A percentile compares a stretch with the other conserved stretches of the same genome.
These are phyloP conservation scores for Aspergillus carlsbadensis DNA, from an alignment of 495 filamentous ascomycete species.

Conservation along the genomic window DNA sequence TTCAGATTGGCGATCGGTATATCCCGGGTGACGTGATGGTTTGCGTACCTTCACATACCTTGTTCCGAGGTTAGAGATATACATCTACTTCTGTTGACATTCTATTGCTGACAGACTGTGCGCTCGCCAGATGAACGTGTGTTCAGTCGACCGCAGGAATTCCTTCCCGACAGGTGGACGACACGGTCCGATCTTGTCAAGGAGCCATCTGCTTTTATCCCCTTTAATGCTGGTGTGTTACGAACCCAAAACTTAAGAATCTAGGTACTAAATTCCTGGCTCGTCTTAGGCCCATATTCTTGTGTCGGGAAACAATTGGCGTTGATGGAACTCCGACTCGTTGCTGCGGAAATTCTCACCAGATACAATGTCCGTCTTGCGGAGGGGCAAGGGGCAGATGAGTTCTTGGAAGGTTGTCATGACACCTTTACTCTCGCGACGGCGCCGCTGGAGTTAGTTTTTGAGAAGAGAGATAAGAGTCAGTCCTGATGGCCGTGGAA, in stretches of 20 bases:
- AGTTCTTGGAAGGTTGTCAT: not conserved
- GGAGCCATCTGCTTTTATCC: constrained; percentile 30
- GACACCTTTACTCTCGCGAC: no score
- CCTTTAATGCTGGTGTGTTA: constrained; percentile 28
- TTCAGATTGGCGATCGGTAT: not conserved
- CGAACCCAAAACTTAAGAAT: no score
- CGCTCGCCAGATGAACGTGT: constrained; percentile 17
- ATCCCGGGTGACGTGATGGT: constrained; percentile 8
- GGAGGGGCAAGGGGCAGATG: not conserved
- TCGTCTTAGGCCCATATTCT: constrained; percentile 32
- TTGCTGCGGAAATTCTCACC: constrained; percentile 31
- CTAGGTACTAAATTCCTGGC: no score
- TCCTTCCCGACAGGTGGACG: constrained; percentile 46
- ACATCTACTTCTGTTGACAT: not conserved
- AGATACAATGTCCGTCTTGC: constrained; percentile 22
- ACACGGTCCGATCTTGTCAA: constrained; percentile 33
- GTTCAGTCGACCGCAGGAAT: constrained; percentile 36
- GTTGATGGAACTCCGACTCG: constrained; percentile 43
- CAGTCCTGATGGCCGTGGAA: no score
- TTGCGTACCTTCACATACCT: constrained; percentile 8
- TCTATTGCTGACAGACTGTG: no score
- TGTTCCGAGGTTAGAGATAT: constrained; percentile 33
- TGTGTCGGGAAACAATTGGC: constrained; percentile 56
- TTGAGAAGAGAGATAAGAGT: no score
- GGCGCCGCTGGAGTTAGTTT: no score